These are phyloP conservation scores for Trifolium pratense DNA, from an alignment of 306 rosid genomes.

Conservation along the genomic window DNA sequence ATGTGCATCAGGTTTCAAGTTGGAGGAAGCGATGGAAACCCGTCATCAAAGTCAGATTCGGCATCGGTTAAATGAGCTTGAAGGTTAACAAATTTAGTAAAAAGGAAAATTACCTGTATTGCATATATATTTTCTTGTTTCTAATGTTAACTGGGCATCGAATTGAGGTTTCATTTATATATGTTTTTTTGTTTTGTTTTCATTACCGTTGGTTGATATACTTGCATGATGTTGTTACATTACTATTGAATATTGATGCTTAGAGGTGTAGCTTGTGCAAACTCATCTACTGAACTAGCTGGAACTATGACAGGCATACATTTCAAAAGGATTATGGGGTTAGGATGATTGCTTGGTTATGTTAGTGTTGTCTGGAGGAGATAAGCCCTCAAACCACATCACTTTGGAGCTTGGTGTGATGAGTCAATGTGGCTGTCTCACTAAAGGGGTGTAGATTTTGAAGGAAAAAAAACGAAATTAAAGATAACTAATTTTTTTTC, in stretches of 20 bases:
- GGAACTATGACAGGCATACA: neutral
- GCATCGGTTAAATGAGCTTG: conserved; percentile 76
- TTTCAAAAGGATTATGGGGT: too few relatives aligned
- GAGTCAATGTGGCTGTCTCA: too few relatives aligned
- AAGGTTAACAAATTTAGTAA: conserved; percentile 58
- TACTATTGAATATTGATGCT: conserved; percentile 31
- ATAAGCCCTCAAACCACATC: too few relatives aligned
- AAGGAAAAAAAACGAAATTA: too few relatives aligned
- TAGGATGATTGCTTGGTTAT: too few relatives aligned
- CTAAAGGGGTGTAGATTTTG: too few relatives aligned
- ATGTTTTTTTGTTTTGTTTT: conserved; percentile 14
- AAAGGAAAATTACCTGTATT: conserved; percentile 21
- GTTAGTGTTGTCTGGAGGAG: too few relatives aligned
- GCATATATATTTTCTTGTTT: conserved; percentile 30
- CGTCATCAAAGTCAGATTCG: conserved; percentile 67
- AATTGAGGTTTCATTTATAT: conserved; percentile 23
- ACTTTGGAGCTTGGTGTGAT: too few relatives aligned
- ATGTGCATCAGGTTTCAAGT: conserved; percentile 56
- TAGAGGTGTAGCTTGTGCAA: conserved; percentile 32
- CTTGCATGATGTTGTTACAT: conserved; percentile 28
- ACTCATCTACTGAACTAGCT: conserved; percentile 19
- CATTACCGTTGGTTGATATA: conserved; percentile 12
- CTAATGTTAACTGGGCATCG: conserved; percentile 21
- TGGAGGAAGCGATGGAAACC: conserved; percentile 56
- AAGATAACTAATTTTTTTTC: too few relatives aligned